phyloP scores from a whole-genome alignment of 495 filamentous ascomycete species.

The Tuber brumale region DNA sequence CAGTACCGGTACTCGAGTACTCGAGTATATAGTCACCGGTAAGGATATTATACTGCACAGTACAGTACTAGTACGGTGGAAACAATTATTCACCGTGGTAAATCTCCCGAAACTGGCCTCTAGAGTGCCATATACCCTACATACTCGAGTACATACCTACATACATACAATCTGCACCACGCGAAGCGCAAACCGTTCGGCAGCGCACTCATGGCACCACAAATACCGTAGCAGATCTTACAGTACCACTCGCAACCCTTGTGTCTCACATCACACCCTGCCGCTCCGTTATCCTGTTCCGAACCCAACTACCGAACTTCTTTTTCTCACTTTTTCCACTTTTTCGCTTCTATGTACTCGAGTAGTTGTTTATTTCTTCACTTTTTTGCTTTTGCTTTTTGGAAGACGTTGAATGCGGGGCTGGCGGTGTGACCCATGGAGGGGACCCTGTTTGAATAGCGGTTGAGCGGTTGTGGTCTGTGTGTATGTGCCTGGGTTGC shows the following conservation, averaged over 20 bases:
- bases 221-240: not conserved
- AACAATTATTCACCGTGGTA: too few species aligned
- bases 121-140: too few species aligned
- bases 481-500: not conserved
- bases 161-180: not conserved
- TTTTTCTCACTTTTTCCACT: not conserved
- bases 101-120: not conserved
- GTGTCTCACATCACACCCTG: not conserved
- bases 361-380: not conserved
- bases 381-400: not conserved
- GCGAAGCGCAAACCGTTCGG: not conserved
- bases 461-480: not conserved
- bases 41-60: too few species aligned
- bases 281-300: not conserved
- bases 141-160: too few species aligned
- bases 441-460: not conserved
- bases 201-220: not conserved
- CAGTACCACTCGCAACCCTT: not conserved
- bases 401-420: not conserved
- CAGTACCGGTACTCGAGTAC: too few species aligned
- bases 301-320: not conserved
- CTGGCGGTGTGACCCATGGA: not conserved
- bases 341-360: not conserved
- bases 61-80: too few species aligned
- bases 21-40: too few species aligned